Evolutionary conservation across 768 basidiomycete species (phyloP).

Genomic region (Collybiopsis confluens): DNA sequence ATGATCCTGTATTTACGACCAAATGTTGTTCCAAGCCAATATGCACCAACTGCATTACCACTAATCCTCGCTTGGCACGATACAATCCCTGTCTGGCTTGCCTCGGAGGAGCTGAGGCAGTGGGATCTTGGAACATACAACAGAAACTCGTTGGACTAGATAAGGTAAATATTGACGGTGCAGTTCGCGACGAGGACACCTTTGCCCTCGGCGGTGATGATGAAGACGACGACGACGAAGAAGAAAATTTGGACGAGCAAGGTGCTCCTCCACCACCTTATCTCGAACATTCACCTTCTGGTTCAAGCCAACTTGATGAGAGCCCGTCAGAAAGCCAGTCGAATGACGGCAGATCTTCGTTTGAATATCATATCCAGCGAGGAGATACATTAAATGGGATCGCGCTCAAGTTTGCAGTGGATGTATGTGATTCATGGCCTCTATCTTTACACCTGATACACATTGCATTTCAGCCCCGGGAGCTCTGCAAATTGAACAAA

Average conservation of each 20-base stretch:
- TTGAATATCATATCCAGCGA: conserved; percentile 50
- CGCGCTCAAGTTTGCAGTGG: conserved; percentile 52
- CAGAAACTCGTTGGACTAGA: neutral
- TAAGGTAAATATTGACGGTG: conserved; percentile 43
- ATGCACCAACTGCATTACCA: conserved; percentile 51
- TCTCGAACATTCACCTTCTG: neutral
- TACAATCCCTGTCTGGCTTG: conserved; percentile 75
- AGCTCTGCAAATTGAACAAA: conserved; percentile 62
- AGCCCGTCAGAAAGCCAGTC: neutral
- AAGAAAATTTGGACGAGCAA: conserved; percentile 26
- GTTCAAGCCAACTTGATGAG: neutral
- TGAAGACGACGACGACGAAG: conserved; percentile 45
- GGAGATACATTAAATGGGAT: conserved; percentile 65
- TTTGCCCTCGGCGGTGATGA: conserved; percentile 67
- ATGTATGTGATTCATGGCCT: conserved; percentile 42
- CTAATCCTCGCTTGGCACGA: conserved; percentile 59
- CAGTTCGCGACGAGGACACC: conserved; percentile 53
- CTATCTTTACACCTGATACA: neutral
- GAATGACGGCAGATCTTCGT: conserved; percentile 12
- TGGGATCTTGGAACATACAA: conserved; percentile 14
- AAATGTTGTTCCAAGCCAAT: conserved; percentile 64
- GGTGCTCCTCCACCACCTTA: conserved; percentile 6
- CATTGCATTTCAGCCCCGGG: conserved; percentile 38
- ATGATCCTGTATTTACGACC: conserved; percentile 40
- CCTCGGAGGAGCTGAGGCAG: conserved; percentile 50